Conservation (phyloP, 2,329 filamentous ascomycete genomes). For the Trichophyton simii region DNA sequence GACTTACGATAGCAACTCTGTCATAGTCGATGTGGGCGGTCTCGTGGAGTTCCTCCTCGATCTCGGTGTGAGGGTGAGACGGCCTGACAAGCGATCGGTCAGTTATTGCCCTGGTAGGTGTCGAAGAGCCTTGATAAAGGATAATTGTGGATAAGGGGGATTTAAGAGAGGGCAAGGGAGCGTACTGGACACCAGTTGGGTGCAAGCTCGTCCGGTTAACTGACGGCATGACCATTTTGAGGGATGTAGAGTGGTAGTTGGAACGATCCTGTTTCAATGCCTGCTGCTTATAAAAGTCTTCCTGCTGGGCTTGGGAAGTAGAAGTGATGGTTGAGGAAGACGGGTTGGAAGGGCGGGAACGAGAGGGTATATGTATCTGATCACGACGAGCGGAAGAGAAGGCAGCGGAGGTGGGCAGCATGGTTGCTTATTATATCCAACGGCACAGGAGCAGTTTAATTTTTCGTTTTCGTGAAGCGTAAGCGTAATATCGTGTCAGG, state of each 20-base stretch:
- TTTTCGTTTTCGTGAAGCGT: slow-evolving; percentile 3
- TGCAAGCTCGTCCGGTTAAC: slow-evolving; percentile 91
- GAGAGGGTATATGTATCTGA: slow-evolving; percentile 32
- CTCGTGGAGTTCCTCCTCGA: slow-evolving; percentile 95
- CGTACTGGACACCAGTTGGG: slow-evolving; percentile 80
- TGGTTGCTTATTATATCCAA: slow-evolving; percentile 4
- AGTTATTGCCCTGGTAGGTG: not conserved
- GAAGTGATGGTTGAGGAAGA: slow-evolving; percentile 19
- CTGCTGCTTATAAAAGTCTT: slow-evolving; percentile 47
- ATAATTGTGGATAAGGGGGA: not conserved
- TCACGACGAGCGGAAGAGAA: slow-evolving; percentile 3
- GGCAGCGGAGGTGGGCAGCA: not conserved
- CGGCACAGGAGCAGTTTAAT: not conserved
- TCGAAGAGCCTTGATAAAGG: not conserved
- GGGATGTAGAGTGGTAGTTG: slow-evolving; percentile 48
- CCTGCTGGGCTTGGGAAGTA: slow-evolving; percentile 18
- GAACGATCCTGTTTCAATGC: slow-evolving; percentile 45
- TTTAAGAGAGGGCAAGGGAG: slow-evolving; percentile 19
- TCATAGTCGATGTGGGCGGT: slow-evolving; percentile 98
- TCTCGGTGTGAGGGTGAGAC: slow-evolving; percentile 78
- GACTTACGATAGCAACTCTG: slow-evolving; percentile 87
- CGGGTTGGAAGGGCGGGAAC: slow-evolving; percentile 18
- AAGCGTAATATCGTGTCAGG: not conserved
- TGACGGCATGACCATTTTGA: slow-evolving; percentile 42
- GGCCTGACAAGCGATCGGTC: slow-evolving; percentile 44